A percentile compares a stretch with the other conserved stretches of the same genome.
Evolutionary conservation across 768 basidiomycete species (phyloP).

Genomic region (Erythrobasidium yunnanense): DNA sequence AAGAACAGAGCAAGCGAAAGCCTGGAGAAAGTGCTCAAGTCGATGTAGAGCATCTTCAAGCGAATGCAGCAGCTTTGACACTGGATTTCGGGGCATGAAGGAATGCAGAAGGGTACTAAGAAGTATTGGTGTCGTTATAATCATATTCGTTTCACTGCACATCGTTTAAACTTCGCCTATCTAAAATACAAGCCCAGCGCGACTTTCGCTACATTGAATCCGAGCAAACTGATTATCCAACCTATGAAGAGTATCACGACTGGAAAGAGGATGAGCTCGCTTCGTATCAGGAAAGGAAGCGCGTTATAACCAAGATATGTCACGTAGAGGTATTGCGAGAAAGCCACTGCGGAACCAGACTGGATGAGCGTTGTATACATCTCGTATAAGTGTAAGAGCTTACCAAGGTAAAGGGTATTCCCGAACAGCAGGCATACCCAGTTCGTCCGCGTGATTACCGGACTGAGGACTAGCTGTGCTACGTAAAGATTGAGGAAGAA

Average conservation of each 20-base stretch:
- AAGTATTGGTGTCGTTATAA: not conserved
- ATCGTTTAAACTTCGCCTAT: not conserved
- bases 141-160: not conserved
- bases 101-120: not conserved
- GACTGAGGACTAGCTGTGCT: slow-evolving; percentile 73
- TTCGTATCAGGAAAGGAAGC: slow-evolving; percentile 83
- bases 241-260: slow-evolving; percentile 73
- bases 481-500: slow-evolving; percentile 80
- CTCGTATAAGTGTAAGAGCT: not conserved
- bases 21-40: not conserved
- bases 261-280: slow-evolving; percentile 81
- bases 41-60: slow-evolving; percentile 12
- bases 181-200: slow-evolving; percentile 74
- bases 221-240: slow-evolving; percentile 74
- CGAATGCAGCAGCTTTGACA: slow-evolving; percentile 5
- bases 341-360: not conserved
- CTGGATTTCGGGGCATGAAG: slow-evolving; percentile 14
- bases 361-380: not conserved
- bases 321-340: slow-evolving; percentile 84
- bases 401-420: slow-evolving; percentile 73
- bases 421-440: slow-evolving; percentile 93
- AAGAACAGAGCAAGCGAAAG: not conserved
- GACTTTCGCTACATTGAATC: slow-evolving; percentile 78
- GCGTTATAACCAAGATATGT: slow-evolving; percentile 49
- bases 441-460: slow-evolving; percentile 67